These are phyloP conservation scores for Alternaria postmessia DNA, from an alignment of 2,329 filamentous ascomycete species.

Conservation along the genomic window DNA sequence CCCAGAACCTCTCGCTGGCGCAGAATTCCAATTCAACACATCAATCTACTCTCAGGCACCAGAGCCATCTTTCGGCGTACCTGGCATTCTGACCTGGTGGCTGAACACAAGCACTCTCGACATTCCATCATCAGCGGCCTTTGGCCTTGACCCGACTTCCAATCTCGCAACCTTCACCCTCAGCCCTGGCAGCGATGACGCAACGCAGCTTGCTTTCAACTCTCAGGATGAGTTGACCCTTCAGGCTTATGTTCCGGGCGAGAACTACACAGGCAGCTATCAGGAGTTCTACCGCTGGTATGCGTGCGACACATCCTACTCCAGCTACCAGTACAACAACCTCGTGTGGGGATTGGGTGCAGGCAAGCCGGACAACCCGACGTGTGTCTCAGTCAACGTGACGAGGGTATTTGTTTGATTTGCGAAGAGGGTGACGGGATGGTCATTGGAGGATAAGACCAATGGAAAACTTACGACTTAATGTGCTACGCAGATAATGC, in stretches of 20 bases:
- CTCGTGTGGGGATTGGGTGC: constrained; percentile 55
- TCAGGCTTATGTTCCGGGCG: constrained; percentile 53
- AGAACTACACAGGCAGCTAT: constrained; percentile 27
- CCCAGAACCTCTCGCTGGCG: constrained; percentile 25
- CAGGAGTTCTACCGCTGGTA: constrained; percentile 55
- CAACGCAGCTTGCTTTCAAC: constrained; percentile 54
- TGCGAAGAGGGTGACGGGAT: neutral
- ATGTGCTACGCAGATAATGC: constrained; percentile 3
- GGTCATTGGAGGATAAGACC: neutral
- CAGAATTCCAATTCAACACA: constrained; percentile 47
- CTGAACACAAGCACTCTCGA: constrained; percentile 2
- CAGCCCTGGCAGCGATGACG: constrained; percentile 31
- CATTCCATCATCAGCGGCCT: constrained; percentile 42
- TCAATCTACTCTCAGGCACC: constrained; percentile 29
- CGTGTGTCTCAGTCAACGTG: constrained; percentile 55
- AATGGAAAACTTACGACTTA: neutral
- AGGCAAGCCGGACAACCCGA: constrained; percentile 55
- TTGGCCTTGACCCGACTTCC: constrained; percentile 49
- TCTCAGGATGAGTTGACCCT: constrained; percentile 50
- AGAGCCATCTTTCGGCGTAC: constrained; percentile 22
- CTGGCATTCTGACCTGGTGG: constrained; percentile 54
- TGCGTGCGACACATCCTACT: constrained; percentile 54
- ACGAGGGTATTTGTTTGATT: constrained; percentile 39
- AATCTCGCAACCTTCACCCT: constrained; percentile 57
- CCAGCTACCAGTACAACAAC: constrained; percentile 54